A percentile compares a stretch with the other conserved stretches of the same genome.
phyloP scores from a whole-genome alignment of 192 early-diverging fungal species.

The Rhizoclosmatium sp. region DNA sequence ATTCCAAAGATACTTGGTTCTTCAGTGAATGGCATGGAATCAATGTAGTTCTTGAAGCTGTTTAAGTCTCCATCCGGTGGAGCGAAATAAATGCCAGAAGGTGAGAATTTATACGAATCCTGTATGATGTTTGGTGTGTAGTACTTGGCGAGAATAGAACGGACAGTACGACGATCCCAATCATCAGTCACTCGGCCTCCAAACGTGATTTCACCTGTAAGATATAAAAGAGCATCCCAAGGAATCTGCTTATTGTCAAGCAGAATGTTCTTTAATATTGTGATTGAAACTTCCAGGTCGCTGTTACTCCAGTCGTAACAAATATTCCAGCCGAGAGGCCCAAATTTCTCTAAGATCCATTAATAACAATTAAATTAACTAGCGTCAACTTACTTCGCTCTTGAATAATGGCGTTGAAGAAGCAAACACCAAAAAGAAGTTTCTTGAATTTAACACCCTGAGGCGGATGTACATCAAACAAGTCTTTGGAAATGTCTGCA shows the following conservation, averaged over 20 bases:
- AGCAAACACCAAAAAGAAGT: slow-evolving; percentile 69
- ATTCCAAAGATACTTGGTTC: slow-evolving; percentile 72
- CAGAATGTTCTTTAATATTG: slow-evolving; percentile 60
- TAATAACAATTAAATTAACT: neutral
- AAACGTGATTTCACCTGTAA: slow-evolving; percentile 69
- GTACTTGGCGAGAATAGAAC: slow-evolving; percentile 60
- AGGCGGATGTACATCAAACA: slow-evolving; percentile 66
- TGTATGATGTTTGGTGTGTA: slow-evolving; percentile 61
- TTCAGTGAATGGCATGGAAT: slow-evolving; percentile 63
- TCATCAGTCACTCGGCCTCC: slow-evolving; percentile 72
- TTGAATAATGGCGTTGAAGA: slow-evolving; percentile 72
- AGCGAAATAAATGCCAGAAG: slow-evolving; percentile 62
- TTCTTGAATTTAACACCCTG: slow-evolving; percentile 64
- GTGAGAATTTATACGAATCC: slow-evolving; percentile 59
- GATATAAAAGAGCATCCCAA: slow-evolving; percentile 67
- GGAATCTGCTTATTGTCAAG: slow-evolving; percentile 57
- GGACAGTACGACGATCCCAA: slow-evolving; percentile 65
- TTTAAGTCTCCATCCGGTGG: slow-evolving; percentile 62
- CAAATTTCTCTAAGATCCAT: slow-evolving; percentile 50
- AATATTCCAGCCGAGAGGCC: slow-evolving; percentile 71
- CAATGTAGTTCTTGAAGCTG: slow-evolving; percentile 59
- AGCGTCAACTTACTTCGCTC: slow-evolving; percentile 55
- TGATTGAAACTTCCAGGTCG: slow-evolving; percentile 63
- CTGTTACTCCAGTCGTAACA: slow-evolving; percentile 66
- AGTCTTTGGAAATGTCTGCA: slow-evolving; percentile 61